Percentiles rank a stretch among this genome's conserved stretches.
These are phyloP conservation scores for Oenanthe sinensis DNA, from an alignment of 129 eudicot species.

Conservation along the genomic window DNA sequence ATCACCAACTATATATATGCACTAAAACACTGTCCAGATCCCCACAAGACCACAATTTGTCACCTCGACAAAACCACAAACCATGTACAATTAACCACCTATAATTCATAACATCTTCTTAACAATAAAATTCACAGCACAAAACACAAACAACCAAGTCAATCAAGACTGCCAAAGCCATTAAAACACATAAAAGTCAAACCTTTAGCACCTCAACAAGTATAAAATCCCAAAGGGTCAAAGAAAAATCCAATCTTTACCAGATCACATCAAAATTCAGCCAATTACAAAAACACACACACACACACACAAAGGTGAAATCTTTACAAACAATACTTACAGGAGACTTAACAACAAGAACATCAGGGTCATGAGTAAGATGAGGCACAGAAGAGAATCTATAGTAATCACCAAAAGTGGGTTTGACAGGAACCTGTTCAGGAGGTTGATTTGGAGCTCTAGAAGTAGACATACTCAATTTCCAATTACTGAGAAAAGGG, in stretches of 20 bases:
- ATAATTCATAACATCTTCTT: neutral
- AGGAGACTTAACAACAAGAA: slow-evolving; percentile 55
- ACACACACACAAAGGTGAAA: neutral
- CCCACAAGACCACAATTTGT: neutral
- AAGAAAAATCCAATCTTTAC: neutral
- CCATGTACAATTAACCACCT: neutral
- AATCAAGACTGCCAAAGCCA: neutral
- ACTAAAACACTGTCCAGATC: neutral
- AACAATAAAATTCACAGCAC: neutral
- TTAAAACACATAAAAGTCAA: neutral
- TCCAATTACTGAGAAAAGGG: neutral
- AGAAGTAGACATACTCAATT: slow-evolving; percentile 10
- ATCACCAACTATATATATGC: neutral
- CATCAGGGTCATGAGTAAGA: slow-evolving; percentile 37
- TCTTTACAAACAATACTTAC: slow-evolving; percentile 31
- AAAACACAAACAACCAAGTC: neutral
- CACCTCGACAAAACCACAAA: neutral
- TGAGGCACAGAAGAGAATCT: slow-evolving; percentile 31
- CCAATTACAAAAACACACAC: neutral
- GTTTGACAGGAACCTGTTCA: slow-evolving; percentile 52
- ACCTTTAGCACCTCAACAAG: neutral
- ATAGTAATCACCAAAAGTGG: slow-evolving; percentile 85
- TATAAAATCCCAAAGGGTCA: neutral
- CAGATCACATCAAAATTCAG: slow-evolving; percentile 1
- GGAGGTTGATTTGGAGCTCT: slow-evolving; percentile 24